Evolutionary conservation across 331 rosid species (phyloP).

Genomic region (Dryas integrifolia): DNA sequence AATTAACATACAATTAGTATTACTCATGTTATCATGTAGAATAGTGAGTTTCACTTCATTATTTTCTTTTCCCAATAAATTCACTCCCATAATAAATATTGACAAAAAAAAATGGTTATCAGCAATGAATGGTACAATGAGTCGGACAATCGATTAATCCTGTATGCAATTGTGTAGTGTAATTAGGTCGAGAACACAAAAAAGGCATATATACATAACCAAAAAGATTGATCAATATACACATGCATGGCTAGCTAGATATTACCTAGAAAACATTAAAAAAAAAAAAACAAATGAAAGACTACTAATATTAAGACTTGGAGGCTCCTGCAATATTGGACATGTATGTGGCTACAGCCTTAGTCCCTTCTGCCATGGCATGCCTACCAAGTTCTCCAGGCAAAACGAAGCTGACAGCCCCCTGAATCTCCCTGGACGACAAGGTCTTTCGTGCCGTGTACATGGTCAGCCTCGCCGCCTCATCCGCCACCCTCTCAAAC

Average conservation of each 20-base stretch:
- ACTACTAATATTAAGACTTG: not conserved
- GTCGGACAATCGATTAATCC: too few relatives aligned
- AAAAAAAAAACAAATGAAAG: not conserved
- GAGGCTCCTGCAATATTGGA: constrained; percentile 6
- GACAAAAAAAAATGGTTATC: too few relatives aligned
- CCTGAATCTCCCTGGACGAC: constrained; percentile 57
- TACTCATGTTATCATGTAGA: too few relatives aligned
- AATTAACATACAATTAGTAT: not conserved
- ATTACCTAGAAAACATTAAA: not conserved
- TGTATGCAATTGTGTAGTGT: too few relatives aligned
- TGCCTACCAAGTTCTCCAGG: constrained; percentile 68
- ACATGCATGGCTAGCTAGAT: not conserved
- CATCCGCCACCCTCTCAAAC: constrained; percentile 63
- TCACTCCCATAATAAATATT: too few relatives aligned
- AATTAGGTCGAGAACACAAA: too few relatives aligned
- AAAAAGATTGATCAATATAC: not conserved
- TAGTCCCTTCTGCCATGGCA: constrained; percentile 67
- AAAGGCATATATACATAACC: not conserved
- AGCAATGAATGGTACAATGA: too few relatives aligned
- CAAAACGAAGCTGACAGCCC: constrained; percentile 58
- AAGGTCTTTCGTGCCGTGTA: constrained; percentile 42
- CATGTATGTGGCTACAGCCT: constrained; percentile 44
- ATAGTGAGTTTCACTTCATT: too few relatives aligned
- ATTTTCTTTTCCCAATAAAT: too few relatives aligned
- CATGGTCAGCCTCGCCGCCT: constrained; percentile 43